phyloP scores from a whole-genome alignment of 2,329 filamentous ascomycete species.

The Lachnellula hyalina region DNA sequence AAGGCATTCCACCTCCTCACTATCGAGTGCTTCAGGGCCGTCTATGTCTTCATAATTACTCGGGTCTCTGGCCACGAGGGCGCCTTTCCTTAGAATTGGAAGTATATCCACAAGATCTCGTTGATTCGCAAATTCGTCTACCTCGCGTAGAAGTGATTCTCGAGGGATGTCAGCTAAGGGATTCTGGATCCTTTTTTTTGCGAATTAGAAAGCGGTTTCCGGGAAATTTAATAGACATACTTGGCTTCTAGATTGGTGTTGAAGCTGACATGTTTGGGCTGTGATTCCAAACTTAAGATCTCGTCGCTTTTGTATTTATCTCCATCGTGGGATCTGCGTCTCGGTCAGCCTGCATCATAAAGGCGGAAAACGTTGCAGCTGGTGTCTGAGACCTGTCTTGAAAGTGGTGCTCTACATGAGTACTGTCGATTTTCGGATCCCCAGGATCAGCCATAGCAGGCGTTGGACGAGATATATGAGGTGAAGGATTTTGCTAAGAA shows the following conservation, averaged over 20 bases:
- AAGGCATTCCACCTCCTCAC: slow-evolving; percentile 55
- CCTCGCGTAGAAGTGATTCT: slow-evolving; percentile 46
- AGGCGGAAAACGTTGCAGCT: no score
- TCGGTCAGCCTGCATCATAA: no score
- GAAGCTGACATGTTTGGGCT: slow-evolving; percentile 12
- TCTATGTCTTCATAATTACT: slow-evolving; percentile 54
- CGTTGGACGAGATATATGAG: not conserved
- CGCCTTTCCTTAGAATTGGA: slow-evolving; percentile 59
- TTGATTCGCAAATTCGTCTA: slow-evolving; percentile 55
- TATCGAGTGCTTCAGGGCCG: slow-evolving; percentile 50
- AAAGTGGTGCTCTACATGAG: not conserved
- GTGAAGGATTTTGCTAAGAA: not conserved
- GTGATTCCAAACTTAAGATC: slow-evolving; percentile 7
- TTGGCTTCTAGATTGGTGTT: slow-evolving; percentile 19
- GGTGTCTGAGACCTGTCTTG: not conserved
- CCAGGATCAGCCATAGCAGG: not conserved
- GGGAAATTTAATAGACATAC: not conserved
- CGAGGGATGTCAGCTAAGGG: slow-evolving; percentile 50
- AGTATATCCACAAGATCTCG: slow-evolving; percentile 55
- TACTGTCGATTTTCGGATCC: not conserved
- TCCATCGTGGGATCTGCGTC: slow-evolving; percentile 2
- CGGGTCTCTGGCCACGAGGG: slow-evolving; percentile 68
- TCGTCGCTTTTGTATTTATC: slow-evolving; percentile 11
- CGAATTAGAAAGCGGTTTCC: not conserved
- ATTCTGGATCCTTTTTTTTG: slow-evolving; percentile 42